A percentile compares a stretch with the other conserved stretches of the same genome.
Conservation (phyloP, 352 stramenopile genomes). For the Phytopythium boreale region DNA sequence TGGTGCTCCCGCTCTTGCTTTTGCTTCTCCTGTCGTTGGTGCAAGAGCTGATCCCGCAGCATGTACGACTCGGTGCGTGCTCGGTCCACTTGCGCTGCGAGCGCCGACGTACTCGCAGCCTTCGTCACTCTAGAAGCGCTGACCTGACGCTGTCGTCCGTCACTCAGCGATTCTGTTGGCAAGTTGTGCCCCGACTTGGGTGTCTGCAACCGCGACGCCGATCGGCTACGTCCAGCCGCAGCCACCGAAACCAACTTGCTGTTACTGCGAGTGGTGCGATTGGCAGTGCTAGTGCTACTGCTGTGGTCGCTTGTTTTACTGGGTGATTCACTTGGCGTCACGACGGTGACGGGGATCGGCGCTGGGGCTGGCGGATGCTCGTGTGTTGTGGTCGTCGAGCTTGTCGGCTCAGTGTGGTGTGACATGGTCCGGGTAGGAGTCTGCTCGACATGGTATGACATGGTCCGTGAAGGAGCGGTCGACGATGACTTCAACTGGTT, state of each 20-base stretch:
- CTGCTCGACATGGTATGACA: not conserved
- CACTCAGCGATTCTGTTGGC: not conserved
- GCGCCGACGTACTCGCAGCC: slow-evolving; percentile 19
- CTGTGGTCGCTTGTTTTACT: not conserved
- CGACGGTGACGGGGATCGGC: not conserved
- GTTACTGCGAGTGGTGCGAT: not conserved
- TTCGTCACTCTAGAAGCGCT: slow-evolving; percentile 10
- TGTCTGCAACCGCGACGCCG: slow-evolving; percentile 2
- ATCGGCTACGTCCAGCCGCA: slow-evolving; percentile 3
- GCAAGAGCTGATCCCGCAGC: slow-evolving; percentile 21
- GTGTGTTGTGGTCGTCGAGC: not conserved
- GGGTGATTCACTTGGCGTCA: not conserved
- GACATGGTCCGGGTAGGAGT: not conserved
- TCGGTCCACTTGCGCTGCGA: slow-evolving; percentile 20
- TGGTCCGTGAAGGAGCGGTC: not conserved
- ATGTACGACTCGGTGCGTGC: slow-evolving; percentile 15
- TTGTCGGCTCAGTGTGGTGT: not conserved
- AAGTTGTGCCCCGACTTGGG: not conserved
- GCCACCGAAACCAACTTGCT: not conserved
- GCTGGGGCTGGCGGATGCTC: not conserved
- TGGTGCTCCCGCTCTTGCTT: slow-evolving; percentile 1
- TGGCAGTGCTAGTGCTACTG: too few relatives aligned
- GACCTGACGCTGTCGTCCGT: not conserved
- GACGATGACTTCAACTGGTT: not conserved
- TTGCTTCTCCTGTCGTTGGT: slow-evolving; percentile 11